A percentile compares a stretch with the other conserved stretches of the same genome.
Conservation (phyloP, 106 monocot species). For the Xerophyta viscosa region DNA sequence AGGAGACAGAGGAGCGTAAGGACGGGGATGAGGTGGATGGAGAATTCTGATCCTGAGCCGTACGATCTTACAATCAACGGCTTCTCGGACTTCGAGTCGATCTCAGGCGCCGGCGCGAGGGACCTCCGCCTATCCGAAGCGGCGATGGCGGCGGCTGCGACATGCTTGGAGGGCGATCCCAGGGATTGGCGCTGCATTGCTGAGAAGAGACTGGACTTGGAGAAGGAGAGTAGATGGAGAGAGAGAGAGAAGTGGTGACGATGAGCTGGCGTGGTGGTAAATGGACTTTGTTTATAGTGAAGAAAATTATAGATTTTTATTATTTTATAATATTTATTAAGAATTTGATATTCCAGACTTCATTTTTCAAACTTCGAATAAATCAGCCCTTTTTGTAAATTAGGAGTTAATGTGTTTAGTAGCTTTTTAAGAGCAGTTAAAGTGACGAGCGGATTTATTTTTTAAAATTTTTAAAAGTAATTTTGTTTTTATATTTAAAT, state of each 20-base stretch:
- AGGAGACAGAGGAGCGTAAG: conserved; percentile 29
- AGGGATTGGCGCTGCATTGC: conserved; percentile 20
- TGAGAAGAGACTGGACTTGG: neutral
- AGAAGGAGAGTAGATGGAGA: neutral
- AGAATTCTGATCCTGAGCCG: neutral
- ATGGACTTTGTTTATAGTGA: too few relatives aligned
- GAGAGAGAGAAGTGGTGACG: neutral
- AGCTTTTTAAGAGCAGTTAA: too few relatives aligned
- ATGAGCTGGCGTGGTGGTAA: neutral
- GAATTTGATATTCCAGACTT: too few relatives aligned
- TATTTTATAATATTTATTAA: too few relatives aligned
- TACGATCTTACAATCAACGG: neutral
- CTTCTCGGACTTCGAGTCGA: conserved; percentile 11
- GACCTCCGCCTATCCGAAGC: neutral
- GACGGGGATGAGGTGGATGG: conserved; percentile 24
- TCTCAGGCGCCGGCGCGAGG: neutral
- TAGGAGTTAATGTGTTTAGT: too few relatives aligned
- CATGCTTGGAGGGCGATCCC: conserved; percentile 10
- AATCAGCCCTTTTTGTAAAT: too few relatives aligned
- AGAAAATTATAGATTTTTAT: too few relatives aligned
- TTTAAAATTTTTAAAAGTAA: too few relatives aligned
- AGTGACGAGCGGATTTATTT: too few relatives aligned
- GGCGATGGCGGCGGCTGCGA: neutral
- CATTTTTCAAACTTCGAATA: too few relatives aligned
- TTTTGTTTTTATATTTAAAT: too few relatives aligned